These are phyloP conservation scores for Linnemannia exigua DNA, from an alignment of 192 early-diverging fungal genomes.

Conservation along the genomic window DNA sequence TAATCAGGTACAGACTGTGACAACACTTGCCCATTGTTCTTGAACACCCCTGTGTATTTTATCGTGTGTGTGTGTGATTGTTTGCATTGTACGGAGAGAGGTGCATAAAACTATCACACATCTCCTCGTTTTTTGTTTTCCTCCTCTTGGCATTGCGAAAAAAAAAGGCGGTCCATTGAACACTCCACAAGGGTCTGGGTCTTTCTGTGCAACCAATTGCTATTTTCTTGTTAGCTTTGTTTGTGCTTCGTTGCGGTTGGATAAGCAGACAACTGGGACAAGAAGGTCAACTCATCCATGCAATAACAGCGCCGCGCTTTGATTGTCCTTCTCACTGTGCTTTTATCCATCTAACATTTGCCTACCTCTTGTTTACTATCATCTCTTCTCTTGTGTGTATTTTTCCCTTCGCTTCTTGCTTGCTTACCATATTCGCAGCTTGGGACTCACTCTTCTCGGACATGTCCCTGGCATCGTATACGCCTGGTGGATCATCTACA, in stretches of 20 bases:
- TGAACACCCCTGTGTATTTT: neutral
- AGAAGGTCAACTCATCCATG: neutral
- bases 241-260: neutral
- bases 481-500: constrained; percentile 52
- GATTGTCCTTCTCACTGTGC: neutral
- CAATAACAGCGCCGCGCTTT: neutral
- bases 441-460: constrained; percentile 35
- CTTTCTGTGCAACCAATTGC: neutral
- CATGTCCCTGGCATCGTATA: constrained; percentile 38
- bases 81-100: neutral
- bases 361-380: too few relatives aligned
- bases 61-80: neutral
- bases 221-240: neutral
- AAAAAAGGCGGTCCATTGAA: neutral
- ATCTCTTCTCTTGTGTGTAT: neutral
- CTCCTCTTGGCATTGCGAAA: neutral
- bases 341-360: neutral
- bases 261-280: neutral
- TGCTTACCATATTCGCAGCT: constrained; percentile 4
- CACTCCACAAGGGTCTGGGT: neutral
- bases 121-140: neutral
- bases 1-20: constrained; percentile 55
- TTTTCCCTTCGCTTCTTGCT: neutral
- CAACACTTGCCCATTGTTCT: neutral
- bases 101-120: neutral